Base-by-base conservation (phyloP, 306 rosid species). In the Morella rubra region DNA sequence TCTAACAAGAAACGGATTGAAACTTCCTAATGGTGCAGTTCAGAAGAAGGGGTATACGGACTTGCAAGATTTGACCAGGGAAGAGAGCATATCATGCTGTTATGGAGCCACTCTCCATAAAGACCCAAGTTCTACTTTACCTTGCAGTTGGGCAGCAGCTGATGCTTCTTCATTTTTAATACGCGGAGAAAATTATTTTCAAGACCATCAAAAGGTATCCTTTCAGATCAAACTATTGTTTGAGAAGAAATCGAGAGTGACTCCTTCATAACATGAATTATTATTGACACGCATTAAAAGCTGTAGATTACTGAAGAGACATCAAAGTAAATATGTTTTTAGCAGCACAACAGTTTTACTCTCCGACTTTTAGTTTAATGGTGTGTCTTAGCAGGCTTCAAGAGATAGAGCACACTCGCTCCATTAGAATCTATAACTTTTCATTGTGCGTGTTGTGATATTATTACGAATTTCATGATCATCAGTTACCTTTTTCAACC, bases 151-250 rank as follows among this genome's bases (percentile, higher is more conserved):
- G 93, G 85, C 96, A 59, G 70, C 83, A 75, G 81, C 90, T 68
- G 98, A 93, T 77, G 90, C 98, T 72, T 91, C 98, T 72, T 87
- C 87, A 42, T 93, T 90, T 87, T 76, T 91, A 78, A 83, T 93
- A 67, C 91, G 98, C 8, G 98, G 97, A 22, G 83, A 81, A 87
- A 86, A 55, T 76, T 93, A 88, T 80, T 85, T 90, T 47, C 85
- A 42, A 72, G 97, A 90, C 71, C 75, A 81, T 54, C 86, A 78
- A 7, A 93, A 93, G 96, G 98, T 91, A 82, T 64, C 73, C 32
- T 71, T 62, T 54, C 45, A 74, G 44, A 59, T 69, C 60, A 75
- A 46, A 45, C 53, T 72, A 77, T 71, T 27, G 52, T 41, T 6
- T 66, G 61, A 56, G 19, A 83, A 47, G 54, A 55, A n/a, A 15